Evolutionary conservation across 2,329 filamentous ascomycete genomes (phyloP), one percentile per base, ranked within the genome.

Genomic region (Monilinia laxa): DNA sequence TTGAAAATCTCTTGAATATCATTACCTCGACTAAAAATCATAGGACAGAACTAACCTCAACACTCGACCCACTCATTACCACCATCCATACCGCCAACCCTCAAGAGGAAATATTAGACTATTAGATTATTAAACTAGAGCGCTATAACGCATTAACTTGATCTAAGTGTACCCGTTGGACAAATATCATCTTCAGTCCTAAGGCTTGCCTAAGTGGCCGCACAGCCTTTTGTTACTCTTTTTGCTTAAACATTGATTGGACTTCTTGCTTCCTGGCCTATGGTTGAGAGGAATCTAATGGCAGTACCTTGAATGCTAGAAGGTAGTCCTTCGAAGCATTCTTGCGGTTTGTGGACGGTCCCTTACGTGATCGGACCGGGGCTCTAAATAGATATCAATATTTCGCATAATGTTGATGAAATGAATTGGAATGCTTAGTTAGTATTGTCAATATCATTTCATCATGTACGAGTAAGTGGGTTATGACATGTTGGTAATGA

Each of bases 381-480:
- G 31, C 42, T 18, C 28, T 49, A 59, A 35, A 59, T 25, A 59
- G 42, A n/a, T 18, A 49, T 35, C 28, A 31, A 35, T 35, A 35
- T 51, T 51, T 51, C 12, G 45, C 45, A 60, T 60, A 23, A 51
- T 31, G 42, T 38, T n/a, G 12, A 25, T 28, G 28, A 51, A 51
- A 51, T 60, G 28, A 38, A 35, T 18, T 25, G 57, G 2, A 60
- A 51, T 51, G 9, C 57, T 60, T 60, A 23, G 45, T 51, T 45
- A 31, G 7, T 49, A 31, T 35, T 23, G 57, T 23, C 57, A 59
- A 35, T 23, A 18, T 31, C 38, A 14, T 12, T 10, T 38, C 11
- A 40, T 40, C 55, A 59, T 59, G 11, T 47, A 47, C 40, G 25
- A 31, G 14, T n/a, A 47, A 47, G 56, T 47, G 40, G 42, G 57